A percentile compares a stretch with the other conserved stretches of the same genome.
Conservation (phyloP, 2,329 filamentous ascomycete species). For the Lecanoromycetidae sp. region DNA sequence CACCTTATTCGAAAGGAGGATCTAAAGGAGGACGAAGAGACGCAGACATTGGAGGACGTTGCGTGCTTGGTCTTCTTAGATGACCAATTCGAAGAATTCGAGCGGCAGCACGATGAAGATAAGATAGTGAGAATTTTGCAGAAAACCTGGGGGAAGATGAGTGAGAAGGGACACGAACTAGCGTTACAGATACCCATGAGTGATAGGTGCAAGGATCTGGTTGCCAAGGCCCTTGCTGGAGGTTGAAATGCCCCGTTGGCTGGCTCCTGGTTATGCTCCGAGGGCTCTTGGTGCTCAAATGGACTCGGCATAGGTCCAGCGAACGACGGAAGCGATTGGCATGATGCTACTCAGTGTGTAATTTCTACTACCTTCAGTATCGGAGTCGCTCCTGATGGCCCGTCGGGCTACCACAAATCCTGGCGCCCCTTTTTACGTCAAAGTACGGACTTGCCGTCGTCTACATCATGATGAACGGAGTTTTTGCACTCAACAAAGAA, state of each 20-base stretch:
- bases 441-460: too few relatives aligned
- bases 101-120: constrained; percentile 59
- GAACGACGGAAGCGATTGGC: too few relatives aligned
- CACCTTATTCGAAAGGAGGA: constrained; percentile 70
- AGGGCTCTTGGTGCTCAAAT: neutral
- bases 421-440: too few relatives aligned
- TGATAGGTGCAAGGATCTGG: constrained; percentile 48
- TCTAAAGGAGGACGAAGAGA: constrained; percentile 51
- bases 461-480: too few relatives aligned
- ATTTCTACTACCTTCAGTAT: too few relatives aligned
- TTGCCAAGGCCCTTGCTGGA: constrained; percentile 48
- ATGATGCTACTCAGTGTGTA: too few relatives aligned
- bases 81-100: constrained; percentile 73
- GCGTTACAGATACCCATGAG: constrained; percentile 56
- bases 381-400: too few relatives aligned
- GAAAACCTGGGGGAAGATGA: constrained; percentile 72
- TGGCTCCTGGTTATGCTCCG: neutral
- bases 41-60: constrained; percentile 70
- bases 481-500: too few relatives aligned
- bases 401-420: too few relatives aligned
- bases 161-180: constrained; percentile 46
- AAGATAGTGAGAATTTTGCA: constrained; percentile 60
- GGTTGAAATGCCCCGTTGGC: neutral
- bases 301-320: too few relatives aligned
- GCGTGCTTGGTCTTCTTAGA: constrained; percentile 80